Base-by-base conservation (phyloP, 73 alveolate species). In the Blepharisma japonicum region DNA sequence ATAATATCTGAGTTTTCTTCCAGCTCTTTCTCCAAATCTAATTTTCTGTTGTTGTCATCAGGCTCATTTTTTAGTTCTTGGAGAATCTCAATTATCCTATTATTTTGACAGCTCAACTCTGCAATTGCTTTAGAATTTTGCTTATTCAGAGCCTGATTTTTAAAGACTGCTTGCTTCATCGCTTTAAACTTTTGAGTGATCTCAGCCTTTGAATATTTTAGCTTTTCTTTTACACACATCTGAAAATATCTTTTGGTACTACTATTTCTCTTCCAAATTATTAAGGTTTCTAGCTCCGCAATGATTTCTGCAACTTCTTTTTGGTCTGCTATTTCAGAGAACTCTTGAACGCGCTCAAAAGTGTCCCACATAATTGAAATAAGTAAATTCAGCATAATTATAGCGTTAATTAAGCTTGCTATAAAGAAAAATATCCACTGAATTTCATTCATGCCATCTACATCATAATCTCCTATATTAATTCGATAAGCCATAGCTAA, bases 281-380 rank as follows among this genome's bases (percentile, higher is more conserved):
- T 6, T 2, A 80, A 48, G 2, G 45, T 14, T 51, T 80, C 87
- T n/a, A 70, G 61, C 53, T 80, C 87, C 0, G 45, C 9, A 7
- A 80, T 86, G 45, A 80, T 9, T 48, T 76, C 45, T 11, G 87
- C 84, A 5, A 56, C 49, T 80, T 80, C 87, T 76, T 80, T 80
- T 81, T 74, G 6, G 46, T 80, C 87, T 45, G 77, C 87, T 9
- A 77, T 7, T 45, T 21, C 55, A n/a, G 79, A 48, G 1, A 7
- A 9, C 9, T 38, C 45, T 45, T 80, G 9, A 7, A 80, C 87
- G n/a, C 87, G 11, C 23, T 47, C 84, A 47, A 14, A 80, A 23
- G 87, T 80, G 48, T 80, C 87, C 32, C 87, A 77, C 87, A 80
- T 80, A 8, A 80, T 8, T n/a, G 87, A 78, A 25, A 80, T 80